Evolutionary conservation across 1,284 basidiomycete genomes (phyloP), one percentile per base, ranked within the genome.

Genomic region (Rhodotorula sp.): DNA sequence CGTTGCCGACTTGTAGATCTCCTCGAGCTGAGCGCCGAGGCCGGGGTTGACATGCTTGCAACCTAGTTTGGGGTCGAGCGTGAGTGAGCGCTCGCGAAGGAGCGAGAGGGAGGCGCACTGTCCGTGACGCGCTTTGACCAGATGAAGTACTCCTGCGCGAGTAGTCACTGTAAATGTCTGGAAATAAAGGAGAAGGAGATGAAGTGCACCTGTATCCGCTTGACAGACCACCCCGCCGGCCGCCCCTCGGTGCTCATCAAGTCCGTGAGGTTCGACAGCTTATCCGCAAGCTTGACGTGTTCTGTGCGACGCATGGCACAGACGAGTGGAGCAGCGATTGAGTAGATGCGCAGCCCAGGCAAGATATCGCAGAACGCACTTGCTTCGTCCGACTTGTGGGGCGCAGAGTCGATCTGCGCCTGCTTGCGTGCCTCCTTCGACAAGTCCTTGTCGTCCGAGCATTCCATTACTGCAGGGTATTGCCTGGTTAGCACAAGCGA

Each of bases 41-140:
- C 77, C 74, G 1, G 82, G 81, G 71, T 82, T 80, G 37, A 82
- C 78, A 1, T 76, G 69, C 3, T 76, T 78, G 64, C 82, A 82
- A 29, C 79, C 81, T 81, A 70, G 8, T 34, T 3, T 29, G 5
- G 10, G 3, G 29, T 27, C 19, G 6, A 34, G 19, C 10, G 39
- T 39, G 22, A 44, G 57, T 25, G 25, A 25, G 21, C 3, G 32
- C 32, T 22, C n/a, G 19, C 32, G 15, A 25, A 48, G 29, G 57
- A 34, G 39, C 7, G 22, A 37, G 17, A 3, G 39, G 2, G 48
- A 19, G 68, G 69, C 73, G 64, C 80, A 64, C 80, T 71, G 71
- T 82, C 81, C 3, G 83, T 83, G 22, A 84, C 83, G 51, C 81
- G 78, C 63, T 83, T 82, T 1, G 81, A 81, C 83, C 83, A 84